Evolutionary conservation across 805 yeast species (phyloP), one percentile per base, ranked within the genome.

Genomic region (Geotrichum ghanense): DNA sequence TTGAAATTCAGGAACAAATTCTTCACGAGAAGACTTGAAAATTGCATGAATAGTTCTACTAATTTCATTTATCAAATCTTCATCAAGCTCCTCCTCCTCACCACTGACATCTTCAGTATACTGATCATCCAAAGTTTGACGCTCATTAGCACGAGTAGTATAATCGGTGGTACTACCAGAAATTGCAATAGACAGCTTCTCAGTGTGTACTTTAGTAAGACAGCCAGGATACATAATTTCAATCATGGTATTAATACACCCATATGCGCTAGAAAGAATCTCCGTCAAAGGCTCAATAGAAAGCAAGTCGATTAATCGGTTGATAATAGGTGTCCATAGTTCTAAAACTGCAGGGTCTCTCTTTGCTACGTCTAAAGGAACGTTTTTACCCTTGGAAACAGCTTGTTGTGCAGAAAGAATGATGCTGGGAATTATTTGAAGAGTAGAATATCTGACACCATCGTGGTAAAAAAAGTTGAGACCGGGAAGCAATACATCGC

Each of bases 391-490:
- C 14, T 78, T 78, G 41, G 65, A 68, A n/a, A 74, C 73, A 2
- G 74, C 74, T 2, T 64, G 58, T 49, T 71, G 68, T n/a, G 81
- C 71, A 52, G 85, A 78, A 46, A 76, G 67, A 50, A 92, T 68
- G 46, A 90, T 68, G 3, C 87, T 78, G 2, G 97, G 88, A 57
- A 89, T 78, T 3, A 89, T 74, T 51, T 81, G 75, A 2, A 96
- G 89, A 42, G 95, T 88, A n/a, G 90, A 77, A 22, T 83, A 86
- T 55, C 97, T 78, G 3, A 90, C 97, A 34, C 94, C 95, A 63
- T 88, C 96, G 61, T 88, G 96, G 57, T 89, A 74, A 61, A 85
- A 88, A 62, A 90, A 92, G 60, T 82, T 92, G 48, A 92, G 71
- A 2, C 95, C 87, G 4, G 97, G 97, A 23, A 88, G 68, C 7